A percentile compares a stretch with the other conserved stretches of the same genome.
Evolutionary conservation across 2,329 filamentous ascomycete species (phyloP).

Genomic region (Aspergillus versicolor): DNA sequence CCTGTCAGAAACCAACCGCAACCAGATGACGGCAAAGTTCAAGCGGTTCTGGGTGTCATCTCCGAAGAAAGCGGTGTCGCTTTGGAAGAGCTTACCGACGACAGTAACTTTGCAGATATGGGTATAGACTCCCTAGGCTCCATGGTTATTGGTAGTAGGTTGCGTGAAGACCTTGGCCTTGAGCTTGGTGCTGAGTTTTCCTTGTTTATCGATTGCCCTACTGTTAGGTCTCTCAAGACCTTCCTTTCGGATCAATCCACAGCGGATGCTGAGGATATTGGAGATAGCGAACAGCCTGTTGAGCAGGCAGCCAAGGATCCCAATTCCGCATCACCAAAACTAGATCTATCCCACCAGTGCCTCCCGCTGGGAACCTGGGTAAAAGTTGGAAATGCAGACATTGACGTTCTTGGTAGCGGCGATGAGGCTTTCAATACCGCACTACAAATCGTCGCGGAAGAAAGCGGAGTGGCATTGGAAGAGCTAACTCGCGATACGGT

Average conservation of each 20-base stretch:
- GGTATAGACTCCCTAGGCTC: constrained; percentile 13
- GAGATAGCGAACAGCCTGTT: background rate
- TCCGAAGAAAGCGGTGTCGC: constrained; percentile 11
- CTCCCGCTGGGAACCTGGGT: background rate
- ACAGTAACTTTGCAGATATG: constrained; percentile 7
- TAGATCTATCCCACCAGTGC: background rate
- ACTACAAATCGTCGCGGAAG: constrained; percentile 17
- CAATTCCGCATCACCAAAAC: background rate
- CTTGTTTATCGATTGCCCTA: background rate
- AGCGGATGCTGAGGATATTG: background rate
- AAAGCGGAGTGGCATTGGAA: constrained; percentile 13
- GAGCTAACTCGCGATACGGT: constrained; percentile 9
- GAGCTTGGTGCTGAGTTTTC: constrained; percentile 5
- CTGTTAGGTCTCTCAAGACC: background rate
- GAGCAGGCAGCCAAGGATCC: background rate
- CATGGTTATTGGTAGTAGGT: constrained; percentile 2
- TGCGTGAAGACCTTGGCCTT: constrained; percentile 11
- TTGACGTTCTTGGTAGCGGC: background rate
- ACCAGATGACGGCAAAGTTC: background rate
- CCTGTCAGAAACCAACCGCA: background rate
- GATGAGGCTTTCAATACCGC: constrained; percentile 5
- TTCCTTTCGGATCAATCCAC: background rate
- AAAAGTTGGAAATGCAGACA: background rate
- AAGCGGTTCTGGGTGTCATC: constrained; percentile 3
- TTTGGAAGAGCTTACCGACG: constrained; percentile 8